Percentiles rank a stretch among this genome's conserved stretches.
Evolutionary conservation across 2,329 filamentous ascomycete genomes (phyloP).

Genomic region (Orbilia javanica): DNA sequence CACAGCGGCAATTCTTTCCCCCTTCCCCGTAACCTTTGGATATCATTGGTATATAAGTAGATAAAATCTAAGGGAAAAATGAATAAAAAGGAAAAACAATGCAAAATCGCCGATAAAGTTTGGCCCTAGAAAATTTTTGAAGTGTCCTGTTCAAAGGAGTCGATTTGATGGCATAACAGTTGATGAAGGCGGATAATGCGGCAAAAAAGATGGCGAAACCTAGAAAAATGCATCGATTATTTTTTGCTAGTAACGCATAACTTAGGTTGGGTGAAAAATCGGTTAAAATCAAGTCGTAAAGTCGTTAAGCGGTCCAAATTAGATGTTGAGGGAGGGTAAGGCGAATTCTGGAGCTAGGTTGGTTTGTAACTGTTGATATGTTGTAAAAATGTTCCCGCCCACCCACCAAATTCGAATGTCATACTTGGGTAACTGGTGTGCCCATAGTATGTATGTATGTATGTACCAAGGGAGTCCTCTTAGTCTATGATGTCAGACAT

Average conservation of each 20-base stretch:
- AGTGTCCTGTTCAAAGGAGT: neutral
- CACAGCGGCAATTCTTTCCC: conserved; percentile 1
- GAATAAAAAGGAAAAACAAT: neutral
- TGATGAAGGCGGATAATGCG: neutral
- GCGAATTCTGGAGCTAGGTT: neutral
- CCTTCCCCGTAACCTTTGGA: conserved; percentile 14
- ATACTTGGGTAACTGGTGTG: neutral
- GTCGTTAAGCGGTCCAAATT: conserved; percentile 39
- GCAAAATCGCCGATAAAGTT: neutral
- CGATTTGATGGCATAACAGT: neutral
- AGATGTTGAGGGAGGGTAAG: neutral
- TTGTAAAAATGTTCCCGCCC: neutral
- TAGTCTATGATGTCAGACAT: conserved; percentile 54
- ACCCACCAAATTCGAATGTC: conserved; percentile 8
- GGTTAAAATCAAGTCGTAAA: conserved; percentile 30
- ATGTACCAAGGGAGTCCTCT: neutral
- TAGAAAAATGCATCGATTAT: conserved; percentile 30
- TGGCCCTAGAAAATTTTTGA: neutral
- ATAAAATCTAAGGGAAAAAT: conserved; percentile 34
- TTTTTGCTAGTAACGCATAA: conserved; percentile 5
- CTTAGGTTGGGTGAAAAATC: neutral
- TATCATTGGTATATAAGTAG: conserved; percentile 45
- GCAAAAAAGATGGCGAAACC: conserved; percentile 5
- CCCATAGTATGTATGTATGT: neutral
- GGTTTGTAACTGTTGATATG: conserved; percentile 7